Evolutionary conservation across 495 filamentous ascomycete genomes (phyloP).

Genomic region (Penicillium canescens): DNA sequence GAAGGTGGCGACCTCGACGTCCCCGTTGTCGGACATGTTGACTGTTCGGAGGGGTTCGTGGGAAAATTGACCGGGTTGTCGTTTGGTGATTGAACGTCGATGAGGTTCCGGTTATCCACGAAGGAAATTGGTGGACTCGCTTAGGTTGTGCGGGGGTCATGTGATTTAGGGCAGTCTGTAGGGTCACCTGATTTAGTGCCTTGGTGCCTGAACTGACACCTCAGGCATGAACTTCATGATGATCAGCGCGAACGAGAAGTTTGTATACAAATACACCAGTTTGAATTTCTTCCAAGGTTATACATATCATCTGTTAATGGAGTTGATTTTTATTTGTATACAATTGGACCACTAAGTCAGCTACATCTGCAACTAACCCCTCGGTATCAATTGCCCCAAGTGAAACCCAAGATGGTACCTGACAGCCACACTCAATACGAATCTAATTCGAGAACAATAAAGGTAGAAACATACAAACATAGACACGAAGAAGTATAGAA

Average conservation of each 20-base stretch:
- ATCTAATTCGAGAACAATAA: too few species aligned
- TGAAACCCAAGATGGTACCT: constrained; percentile 2
- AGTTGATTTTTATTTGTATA: too few species aligned
- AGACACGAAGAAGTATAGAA: neutral
- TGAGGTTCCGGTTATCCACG: constrained; percentile 13
- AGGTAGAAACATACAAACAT: too few species aligned
- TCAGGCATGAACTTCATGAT: neutral
- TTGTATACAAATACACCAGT: too few species aligned
- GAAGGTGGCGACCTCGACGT: constrained; percentile 83
- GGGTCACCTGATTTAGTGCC: constrained; percentile 33
- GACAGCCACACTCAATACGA: constrained; percentile 4
- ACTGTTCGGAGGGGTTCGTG: constrained; percentile 44
- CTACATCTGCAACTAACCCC: too few species aligned
- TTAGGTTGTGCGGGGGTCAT: constrained; percentile 39
- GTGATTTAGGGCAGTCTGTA: constrained; percentile 47
- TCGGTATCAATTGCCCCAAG: too few species aligned
- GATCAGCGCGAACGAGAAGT: neutral
- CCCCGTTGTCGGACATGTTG: constrained; percentile 94
- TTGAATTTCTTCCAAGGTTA: too few species aligned
- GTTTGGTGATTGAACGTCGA: constrained; percentile 38
- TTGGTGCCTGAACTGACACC: constrained; percentile 19
- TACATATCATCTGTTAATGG: too few species aligned
- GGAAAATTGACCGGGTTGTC: constrained; percentile 45
- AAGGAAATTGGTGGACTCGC: constrained; percentile 47
- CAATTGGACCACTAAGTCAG: too few species aligned